Percentiles rank a stretch among this genome's conserved stretches.
phyloP scores from a whole-genome alignment of 2,329 filamentous ascomycete genomes.

The Pseudogymnoascus verrucosus region DNA sequence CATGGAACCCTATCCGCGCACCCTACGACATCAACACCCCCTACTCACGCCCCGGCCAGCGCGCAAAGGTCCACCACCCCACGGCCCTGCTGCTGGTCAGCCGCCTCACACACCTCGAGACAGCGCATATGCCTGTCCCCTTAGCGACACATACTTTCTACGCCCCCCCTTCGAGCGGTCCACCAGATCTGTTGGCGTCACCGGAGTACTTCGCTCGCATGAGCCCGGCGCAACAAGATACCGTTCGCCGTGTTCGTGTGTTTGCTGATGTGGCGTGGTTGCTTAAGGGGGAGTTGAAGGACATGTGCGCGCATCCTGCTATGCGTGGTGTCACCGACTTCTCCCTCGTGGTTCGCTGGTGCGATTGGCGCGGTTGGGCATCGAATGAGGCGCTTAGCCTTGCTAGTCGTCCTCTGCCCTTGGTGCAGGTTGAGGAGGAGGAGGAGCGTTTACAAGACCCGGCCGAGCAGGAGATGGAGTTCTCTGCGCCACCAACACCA shows the following conservation, averaged over 20 bases:
- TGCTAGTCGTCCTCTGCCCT: neutral
- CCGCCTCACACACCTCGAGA: too few species aligned
- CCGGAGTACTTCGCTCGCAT: neutral
- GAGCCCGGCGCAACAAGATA: neutral
- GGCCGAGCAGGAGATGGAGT: neutral
- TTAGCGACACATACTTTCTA: too few species aligned
- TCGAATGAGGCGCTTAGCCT: neutral
- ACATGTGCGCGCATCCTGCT: neutral
- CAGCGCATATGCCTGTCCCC: too few species aligned
- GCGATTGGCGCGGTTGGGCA: conserved; percentile 8
- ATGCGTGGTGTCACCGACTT: neutral
- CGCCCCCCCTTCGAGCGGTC: neutral
- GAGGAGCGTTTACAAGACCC: neutral
- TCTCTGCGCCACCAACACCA: neutral
- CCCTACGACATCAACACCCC: neutral
- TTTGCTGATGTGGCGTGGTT: neutral
- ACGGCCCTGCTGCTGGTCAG: too few species aligned
- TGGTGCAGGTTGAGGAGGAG: neutral
- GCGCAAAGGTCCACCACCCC: neutral
- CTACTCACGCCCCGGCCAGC: conserved; percentile 1
- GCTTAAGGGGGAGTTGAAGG: neutral
- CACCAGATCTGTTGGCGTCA: neutral
- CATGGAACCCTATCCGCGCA: conserved; percentile 3
- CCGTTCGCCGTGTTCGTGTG: neutral
- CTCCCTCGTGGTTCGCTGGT: neutral